phyloP scores from a whole-genome alignment of 1,284 basidiomycete genomes.

The Phylloboletellus chloephorus region DNA sequence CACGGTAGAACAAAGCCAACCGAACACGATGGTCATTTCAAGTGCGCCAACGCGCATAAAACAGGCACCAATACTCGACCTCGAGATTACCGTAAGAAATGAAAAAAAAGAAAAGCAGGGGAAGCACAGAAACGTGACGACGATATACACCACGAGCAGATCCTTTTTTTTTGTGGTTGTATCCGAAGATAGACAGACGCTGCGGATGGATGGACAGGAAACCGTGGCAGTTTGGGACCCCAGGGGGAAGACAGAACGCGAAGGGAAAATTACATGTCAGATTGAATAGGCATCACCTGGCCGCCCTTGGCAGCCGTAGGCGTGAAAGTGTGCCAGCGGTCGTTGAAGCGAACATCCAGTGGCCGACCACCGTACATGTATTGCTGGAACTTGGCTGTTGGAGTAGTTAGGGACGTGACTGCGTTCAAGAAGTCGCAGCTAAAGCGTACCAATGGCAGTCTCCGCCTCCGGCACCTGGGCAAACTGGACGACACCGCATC shows the following conservation, averaged over 20 bases:
- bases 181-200: too few species aligned
- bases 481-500: slow-evolving; percentile 94
- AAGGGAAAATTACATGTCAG: slow-evolving; percentile 35
- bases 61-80: slow-evolving; percentile 8
- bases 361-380: slow-evolving; percentile 90
- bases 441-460: slow-evolving; percentile 75
- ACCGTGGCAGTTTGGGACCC: not conserved
- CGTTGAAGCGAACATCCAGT: slow-evolving; percentile 85
- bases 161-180: slow-evolving; percentile 6
- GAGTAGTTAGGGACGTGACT: not conserved
- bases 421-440: not conserved
- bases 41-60: slow-evolving; percentile 4
- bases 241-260: not conserved
- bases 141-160: not conserved
- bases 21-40: slow-evolving; percentile 10
- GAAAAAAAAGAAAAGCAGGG: not conserved
- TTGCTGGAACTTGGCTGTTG: slow-evolving; percentile 79
- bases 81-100: slow-evolving; percentile 1
- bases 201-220: not conserved
- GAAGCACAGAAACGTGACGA: slow-evolving; percentile 4
- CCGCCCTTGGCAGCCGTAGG: slow-evolving; percentile 80
- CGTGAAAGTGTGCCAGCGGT: slow-evolving; percentile 88
- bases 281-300: slow-evolving; percentile 54
- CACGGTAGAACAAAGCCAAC: not conserved
- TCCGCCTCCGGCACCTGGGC: slow-evolving; percentile 84